Percentiles rank a stretch among this genome's conserved stretches.
These are phyloP conservation scores for Acanthamoeba triangularis DNA, from an alignment of 208 protist species.

Conservation along the genomic window DNA sequence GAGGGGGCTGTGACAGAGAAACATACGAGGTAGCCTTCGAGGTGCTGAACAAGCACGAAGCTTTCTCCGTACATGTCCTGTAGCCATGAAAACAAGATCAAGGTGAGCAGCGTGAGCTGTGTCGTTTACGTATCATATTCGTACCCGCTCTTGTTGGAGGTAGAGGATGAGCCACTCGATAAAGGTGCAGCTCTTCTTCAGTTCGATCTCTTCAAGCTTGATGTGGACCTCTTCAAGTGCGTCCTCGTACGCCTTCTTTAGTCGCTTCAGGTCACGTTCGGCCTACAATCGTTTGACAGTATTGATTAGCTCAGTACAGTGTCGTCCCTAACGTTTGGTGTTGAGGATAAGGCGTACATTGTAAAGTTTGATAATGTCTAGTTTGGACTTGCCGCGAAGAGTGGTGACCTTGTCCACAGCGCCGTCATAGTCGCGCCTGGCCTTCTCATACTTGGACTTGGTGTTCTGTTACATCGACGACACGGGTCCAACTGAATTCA, in stretches of 20 bases:
- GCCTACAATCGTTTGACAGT: neutral
- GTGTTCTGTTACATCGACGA: neutral
- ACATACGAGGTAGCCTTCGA: slow-evolving; percentile 17
- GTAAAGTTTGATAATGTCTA: slow-evolving; percentile 49
- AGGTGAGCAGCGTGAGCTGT: neutral
- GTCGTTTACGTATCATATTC: neutral
- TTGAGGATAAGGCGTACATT: neutral
- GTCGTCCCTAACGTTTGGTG: no score
- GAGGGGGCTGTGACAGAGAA: no score
- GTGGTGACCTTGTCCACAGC: slow-evolving; percentile 44
- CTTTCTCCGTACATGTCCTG: slow-evolving; percentile 15
- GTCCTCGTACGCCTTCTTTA: slow-evolving; percentile 47
- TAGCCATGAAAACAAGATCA: neutral
- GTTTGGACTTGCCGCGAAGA: slow-evolving; percentile 28
- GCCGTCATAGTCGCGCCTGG: slow-evolving; percentile 35
- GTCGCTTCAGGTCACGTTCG: slow-evolving; percentile 37
- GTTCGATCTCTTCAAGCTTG: slow-evolving; percentile 38
- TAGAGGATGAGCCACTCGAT: slow-evolving; percentile 48
- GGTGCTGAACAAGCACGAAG: neutral
- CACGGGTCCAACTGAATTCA: neutral
- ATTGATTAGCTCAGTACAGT: neutral
- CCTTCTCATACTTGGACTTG: slow-evolving; percentile 27
- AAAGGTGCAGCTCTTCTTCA: slow-evolving; percentile 32
- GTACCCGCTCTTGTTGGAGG: slow-evolving; percentile 36
- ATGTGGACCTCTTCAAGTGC: neutral